A percentile compares a stretch with the other conserved stretches of the same genome.
phyloP scores from a whole-genome alignment of 441 rosid species.

The Erysimum pusillum region DNA sequence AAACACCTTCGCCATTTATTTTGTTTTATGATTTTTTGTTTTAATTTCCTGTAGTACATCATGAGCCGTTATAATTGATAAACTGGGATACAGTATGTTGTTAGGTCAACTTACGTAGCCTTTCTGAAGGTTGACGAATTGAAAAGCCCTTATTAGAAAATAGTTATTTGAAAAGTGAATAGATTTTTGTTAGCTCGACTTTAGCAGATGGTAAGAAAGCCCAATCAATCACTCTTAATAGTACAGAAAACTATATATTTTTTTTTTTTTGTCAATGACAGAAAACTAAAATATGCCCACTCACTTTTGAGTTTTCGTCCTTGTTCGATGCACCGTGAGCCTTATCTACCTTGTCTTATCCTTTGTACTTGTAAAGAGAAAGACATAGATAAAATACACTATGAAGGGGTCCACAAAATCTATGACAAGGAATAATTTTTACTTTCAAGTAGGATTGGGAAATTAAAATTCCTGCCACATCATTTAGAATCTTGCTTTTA shows the following conservation, averaged over 20 bases:
- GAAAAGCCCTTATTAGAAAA: background rate
- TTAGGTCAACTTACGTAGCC: background rate
- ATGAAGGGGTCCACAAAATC: too few relatives aligned
- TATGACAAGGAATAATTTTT: too few relatives aligned
- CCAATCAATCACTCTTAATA: background rate
- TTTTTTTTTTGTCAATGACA: too few relatives aligned
- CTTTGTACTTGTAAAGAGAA: too few relatives aligned
- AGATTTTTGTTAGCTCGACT: background rate
- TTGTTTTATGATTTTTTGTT: background rate
- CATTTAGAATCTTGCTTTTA: too few relatives aligned
- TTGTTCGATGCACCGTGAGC: too few relatives aligned
- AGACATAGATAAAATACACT: too few relatives aligned
- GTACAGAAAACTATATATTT: background rate
- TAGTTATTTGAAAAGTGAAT: constrained; percentile 3
- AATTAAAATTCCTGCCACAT: too few relatives aligned
- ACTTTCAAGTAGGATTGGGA: too few relatives aligned
- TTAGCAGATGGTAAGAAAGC: background rate
- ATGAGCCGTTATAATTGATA: background rate
- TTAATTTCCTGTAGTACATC: background rate
- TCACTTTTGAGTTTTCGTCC: background rate
- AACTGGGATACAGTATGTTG: background rate
- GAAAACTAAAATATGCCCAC: background rate
- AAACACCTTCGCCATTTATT: background rate
- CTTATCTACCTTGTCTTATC: too few relatives aligned
- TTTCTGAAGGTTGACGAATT: background rate